These are phyloP conservation scores for Huntiella moniliformis DNA, from an alignment of 2,329 filamentous ascomycete species.

Conservation along the genomic window DNA sequence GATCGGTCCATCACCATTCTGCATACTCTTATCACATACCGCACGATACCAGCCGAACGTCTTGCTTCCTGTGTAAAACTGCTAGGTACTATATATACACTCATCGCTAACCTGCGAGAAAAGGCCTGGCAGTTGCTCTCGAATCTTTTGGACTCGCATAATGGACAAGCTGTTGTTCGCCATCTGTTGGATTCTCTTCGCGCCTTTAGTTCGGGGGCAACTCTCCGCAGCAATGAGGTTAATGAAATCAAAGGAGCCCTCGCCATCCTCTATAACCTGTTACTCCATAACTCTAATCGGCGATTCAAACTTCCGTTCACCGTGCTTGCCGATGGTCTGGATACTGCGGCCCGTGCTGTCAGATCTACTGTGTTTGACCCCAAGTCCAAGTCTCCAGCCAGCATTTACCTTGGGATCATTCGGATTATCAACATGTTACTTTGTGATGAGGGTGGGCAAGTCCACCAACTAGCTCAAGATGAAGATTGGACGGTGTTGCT, in stretches of 20 bases:
- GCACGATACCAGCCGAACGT: conserved; percentile 43
- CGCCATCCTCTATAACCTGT: conserved; percentile 42
- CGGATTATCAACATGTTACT: conserved; percentile 38
- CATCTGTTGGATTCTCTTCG: conserved; percentile 44
- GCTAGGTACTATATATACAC: conserved; percentile 51
- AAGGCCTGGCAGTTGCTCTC: conserved; percentile 51
- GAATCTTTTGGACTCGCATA: conserved; percentile 55
- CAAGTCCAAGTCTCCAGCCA: conserved; percentile 19
- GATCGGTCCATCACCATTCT: conserved; percentile 48
- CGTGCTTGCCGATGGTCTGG: conserved; percentile 37
- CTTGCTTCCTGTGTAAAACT: conserved; percentile 50
- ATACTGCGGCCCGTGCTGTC: conserved; percentile 16
- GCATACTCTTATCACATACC: conserved; percentile 53
- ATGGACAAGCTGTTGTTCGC: conserved; percentile 49
- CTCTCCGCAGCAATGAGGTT: conserved; percentile 30
- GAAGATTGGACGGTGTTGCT: conserved; percentile 48
- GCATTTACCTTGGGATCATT: conserved; percentile 28
- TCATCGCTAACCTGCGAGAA: conserved; percentile 41
- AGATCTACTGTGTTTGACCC: conserved; percentile 6
- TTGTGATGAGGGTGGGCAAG: conserved; percentile 28
- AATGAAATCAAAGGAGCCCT: conserved; percentile 44
- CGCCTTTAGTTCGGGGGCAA: conserved; percentile 26
- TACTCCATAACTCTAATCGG: conserved; percentile 32
- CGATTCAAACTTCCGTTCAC: conserved; percentile 41
- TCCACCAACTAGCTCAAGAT: conserved; percentile 39